These are phyloP conservation scores for Acacia melanoxylon DNA, from an alignment of 306 rosid genomes.

Conservation along the genomic window DNA sequence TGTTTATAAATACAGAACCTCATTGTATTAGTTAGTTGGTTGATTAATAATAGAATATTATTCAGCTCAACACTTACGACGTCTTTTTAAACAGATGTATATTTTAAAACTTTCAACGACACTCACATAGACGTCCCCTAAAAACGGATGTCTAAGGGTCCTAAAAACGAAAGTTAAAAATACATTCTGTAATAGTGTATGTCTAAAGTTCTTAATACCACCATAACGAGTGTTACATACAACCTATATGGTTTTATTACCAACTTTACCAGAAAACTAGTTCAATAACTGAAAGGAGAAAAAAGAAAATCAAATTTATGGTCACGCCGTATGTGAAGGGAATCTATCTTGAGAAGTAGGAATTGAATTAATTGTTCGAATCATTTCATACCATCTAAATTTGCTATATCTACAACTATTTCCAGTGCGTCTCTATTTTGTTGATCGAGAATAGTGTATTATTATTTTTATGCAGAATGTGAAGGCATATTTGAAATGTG, in stretches of 20 bases:
- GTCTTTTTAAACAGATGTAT: too few relatives aligned
- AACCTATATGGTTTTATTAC: not conserved
- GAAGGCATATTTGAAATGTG: slow-evolving; percentile 89
- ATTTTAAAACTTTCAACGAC: too few relatives aligned
- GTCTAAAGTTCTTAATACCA: slow-evolving; percentile 7
- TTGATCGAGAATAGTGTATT: not conserved
- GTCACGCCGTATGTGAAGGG: not conserved
- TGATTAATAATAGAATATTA: too few relatives aligned
- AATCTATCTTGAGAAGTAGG: not conserved
- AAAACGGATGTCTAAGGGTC: too few relatives aligned
- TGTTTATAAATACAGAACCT: too few relatives aligned
- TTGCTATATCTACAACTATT: not conserved
- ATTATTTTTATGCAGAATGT: slow-evolving; percentile 61
- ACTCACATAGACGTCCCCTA: too few relatives aligned
- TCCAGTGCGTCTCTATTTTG: not conserved
- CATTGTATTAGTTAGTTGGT: too few relatives aligned
- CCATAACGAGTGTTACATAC: too few relatives aligned
- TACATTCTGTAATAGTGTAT: too few relatives aligned
- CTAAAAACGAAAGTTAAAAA: too few relatives aligned
- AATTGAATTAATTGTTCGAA: slow-evolving; percentile 6
- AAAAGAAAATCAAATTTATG: not conserved
- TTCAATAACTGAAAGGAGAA: not conserved
- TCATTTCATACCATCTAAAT: not conserved
- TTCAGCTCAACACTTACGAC: too few relatives aligned
- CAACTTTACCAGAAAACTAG: not conserved